These are phyloP conservation scores for Prunus dulcis DNA, from an alignment of 306 rosid species.

Conservation along the genomic window DNA sequence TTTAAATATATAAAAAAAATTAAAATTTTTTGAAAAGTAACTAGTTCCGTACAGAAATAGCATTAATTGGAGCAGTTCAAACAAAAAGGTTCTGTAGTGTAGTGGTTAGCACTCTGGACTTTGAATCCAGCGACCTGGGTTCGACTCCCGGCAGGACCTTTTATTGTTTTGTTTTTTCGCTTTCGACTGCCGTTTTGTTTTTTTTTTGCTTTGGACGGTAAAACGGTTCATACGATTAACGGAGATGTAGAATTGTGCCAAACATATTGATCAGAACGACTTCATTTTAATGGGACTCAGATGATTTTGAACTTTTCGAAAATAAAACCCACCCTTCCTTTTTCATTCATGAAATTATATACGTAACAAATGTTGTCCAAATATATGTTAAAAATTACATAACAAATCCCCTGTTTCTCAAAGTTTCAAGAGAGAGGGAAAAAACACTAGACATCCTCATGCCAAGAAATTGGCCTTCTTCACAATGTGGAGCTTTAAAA, in stretches of 20 bases:
- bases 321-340: too few species aligned
- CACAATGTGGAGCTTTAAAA: not conserved
- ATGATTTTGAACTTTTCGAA: too few species aligned
- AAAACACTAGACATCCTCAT: not conserved
- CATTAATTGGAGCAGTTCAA: fast-evolving
- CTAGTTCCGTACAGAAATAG: not conserved
- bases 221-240: too few species aligned
- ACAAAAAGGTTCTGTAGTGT: slow-evolving; percentile 45
- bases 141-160: slow-evolving; percentile 63
- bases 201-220: too few species aligned
- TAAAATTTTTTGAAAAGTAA: too few species aligned
- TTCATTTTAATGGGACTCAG: too few species aligned
- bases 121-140: slow-evolving; percentile 81
- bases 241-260: too few species aligned
- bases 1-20: too few species aligned
- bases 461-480: not conserved
- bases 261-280: too few species aligned
- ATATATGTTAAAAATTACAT: not conserved
- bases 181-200: too few species aligned
- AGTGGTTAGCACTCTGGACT: slow-evolving; percentile 79
- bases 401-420: not conserved
- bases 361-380: too few species aligned
- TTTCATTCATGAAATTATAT: too few species aligned
- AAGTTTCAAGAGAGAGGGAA: not conserved
- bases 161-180: fast-evolving